Evolutionary conservation across 2,329 filamentous ascomycete genomes (phyloP), one percentile per base, ranked within the genome.

Genomic region (Penicillium sp.): DNA sequence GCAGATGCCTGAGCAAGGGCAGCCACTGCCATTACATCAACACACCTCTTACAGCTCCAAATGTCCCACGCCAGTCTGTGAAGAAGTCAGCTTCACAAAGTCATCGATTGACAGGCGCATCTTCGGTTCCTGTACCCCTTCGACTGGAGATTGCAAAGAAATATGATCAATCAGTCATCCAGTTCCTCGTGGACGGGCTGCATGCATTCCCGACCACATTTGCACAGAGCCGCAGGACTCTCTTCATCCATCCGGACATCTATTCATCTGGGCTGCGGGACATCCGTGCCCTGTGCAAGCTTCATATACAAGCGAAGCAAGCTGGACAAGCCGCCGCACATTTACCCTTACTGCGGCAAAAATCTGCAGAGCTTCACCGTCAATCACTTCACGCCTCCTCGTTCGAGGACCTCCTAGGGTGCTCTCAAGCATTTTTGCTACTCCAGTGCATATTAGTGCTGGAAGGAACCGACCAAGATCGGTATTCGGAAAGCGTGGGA

Each of bases 181-280:
- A 42, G n/a, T 61, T 67, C 21, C 53, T 68, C 0, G 54, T 65
- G 5, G 48, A 59, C 8, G 58, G 61, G 10, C 55, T 69, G 42
- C 60, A 56, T 1, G 43, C 51, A 2, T 52, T 64, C 8, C 64
- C 67, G 0, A 33, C 37, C 1, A 26, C 43, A 2, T 69, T 67
- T 31, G 55, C 61, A 18, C 46, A 16, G 52, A 49, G 13, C 13
- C 46, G 59, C 21, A 64, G 67, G 37, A 66, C 64, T 0, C 28
- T 58, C 9, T 69, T 70, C 28, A 60, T 70, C 9, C 67, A 68
- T 68, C 9, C 55, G 42, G 5, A 59, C 69, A 9, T 51, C 64
- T 5, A 55, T 60, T 24, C 28, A 48, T 3, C 48, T 69, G n/a
- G n/a, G n/a, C n/a, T n/a, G n/a, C n/a, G n/a, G n/a, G n/a, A n/a